Conservation (phyloP, 352 stramenopile genomes). For the Phytophthora melonis region DNA sequence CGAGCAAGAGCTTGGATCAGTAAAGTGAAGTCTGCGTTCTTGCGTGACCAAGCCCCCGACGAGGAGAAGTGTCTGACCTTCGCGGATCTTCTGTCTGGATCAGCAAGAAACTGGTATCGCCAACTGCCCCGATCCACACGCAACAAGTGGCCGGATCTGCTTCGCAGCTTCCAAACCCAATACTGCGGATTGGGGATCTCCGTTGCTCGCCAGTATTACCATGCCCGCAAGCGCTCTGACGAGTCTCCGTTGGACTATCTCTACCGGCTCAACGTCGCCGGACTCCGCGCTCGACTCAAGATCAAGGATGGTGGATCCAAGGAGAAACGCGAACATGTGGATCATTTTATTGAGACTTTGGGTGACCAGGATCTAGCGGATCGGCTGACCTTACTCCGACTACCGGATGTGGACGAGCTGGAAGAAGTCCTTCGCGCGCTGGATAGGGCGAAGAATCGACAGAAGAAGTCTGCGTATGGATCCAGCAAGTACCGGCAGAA, state of each 20-base stretch:
- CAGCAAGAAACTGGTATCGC: slow-evolving; percentile 1
- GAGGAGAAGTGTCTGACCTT: slow-evolving; percentile 6
- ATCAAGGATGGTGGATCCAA: neutral
- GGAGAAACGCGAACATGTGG: neutral
- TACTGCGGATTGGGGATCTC: neutral
- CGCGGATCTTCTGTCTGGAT: slow-evolving; percentile 2
- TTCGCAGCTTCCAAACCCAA: neutral
- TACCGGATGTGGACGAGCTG: no score
- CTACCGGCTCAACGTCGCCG: neutral
- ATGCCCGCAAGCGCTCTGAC: neutral
- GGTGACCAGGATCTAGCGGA: neutral
- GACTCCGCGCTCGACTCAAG: neutral
- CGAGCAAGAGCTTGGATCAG: neutral
- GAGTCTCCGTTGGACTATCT: neutral
- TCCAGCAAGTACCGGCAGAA: no score
- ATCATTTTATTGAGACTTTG: neutral
- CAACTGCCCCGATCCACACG: neutral
- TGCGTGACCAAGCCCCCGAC: neutral
- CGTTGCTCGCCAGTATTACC: neutral
- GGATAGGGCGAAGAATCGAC: no score
- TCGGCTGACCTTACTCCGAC: no score
- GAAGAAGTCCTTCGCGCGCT: no score
- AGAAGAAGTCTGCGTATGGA: no score
- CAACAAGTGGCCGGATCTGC: neutral
- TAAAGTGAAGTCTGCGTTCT: slow-evolving; percentile 5